phyloP scores from a whole-genome alignment of 2,329 filamentous ascomycete genomes.

The Fusarium sp. region DNA sequence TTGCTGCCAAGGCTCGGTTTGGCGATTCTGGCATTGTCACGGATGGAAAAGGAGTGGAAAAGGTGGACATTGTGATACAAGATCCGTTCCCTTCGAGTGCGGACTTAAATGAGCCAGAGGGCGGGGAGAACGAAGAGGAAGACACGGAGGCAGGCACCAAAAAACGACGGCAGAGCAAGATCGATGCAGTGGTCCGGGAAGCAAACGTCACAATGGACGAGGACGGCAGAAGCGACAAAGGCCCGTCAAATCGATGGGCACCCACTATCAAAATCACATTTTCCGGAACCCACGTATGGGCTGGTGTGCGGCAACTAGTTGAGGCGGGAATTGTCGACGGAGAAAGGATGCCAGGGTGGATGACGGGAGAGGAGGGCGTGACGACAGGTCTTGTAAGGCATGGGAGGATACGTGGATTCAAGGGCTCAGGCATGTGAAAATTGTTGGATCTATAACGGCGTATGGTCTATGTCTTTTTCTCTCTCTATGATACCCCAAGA shows the following conservation, averaged over 20 bases:
- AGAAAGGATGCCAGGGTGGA: constrained; percentile 87
- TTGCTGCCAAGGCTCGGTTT: constrained; percentile 78
- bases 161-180: constrained; percentile 52
- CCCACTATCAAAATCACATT: constrained; percentile 74
- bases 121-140: constrained; percentile 37
- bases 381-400: constrained; percentile 78
- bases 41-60: constrained; percentile 74
- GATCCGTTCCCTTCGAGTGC: constrained; percentile 65
- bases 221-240: constrained; percentile 46
- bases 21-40: constrained; percentile 70
- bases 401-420: constrained; percentile 74
- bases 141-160: constrained; percentile 20
- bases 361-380: constrained; percentile 89
- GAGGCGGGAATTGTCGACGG: constrained; percentile 84
- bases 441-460: constrained; percentile 37
- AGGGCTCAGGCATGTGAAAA: constrained; percentile 67
- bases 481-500: constrained; percentile 52
- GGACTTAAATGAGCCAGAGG: constrained; percentile 46
- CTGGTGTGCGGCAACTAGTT: constrained; percentile 82
- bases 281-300: constrained; percentile 83
- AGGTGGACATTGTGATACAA: constrained; percentile 71
- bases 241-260: constrained; percentile 51
- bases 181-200: constrained; percentile 55
- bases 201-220: constrained; percentile 44
- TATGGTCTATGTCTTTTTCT: constrained; percentile 48